Conservation (phyloP, 2,329 filamentous ascomycete species). For the Westerdykella sp. region DNA sequence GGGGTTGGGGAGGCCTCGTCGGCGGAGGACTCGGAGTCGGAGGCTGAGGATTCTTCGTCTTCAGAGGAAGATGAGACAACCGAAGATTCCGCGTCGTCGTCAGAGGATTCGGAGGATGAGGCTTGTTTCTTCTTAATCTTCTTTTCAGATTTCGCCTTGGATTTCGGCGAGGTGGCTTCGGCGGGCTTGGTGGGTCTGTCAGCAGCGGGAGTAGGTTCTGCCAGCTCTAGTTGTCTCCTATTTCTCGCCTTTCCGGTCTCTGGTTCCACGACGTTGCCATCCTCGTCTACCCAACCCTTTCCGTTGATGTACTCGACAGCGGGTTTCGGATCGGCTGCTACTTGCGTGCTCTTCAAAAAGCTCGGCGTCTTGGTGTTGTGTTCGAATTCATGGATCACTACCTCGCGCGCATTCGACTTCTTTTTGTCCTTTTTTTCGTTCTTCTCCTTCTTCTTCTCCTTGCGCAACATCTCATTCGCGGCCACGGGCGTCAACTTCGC, state of each 20-base stretch:
- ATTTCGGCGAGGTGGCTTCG: constrained; percentile 6
- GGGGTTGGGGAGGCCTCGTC: constrained; percentile 14
- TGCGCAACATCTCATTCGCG: constrained; percentile 28
- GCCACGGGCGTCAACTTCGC: constrained; percentile 57
- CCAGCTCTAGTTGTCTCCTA: constrained; percentile 28
- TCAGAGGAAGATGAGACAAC: constrained; percentile 34
- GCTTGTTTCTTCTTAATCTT: constrained; percentile 16
- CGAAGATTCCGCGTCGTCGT: constrained; percentile 23
- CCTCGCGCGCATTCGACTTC: constrained; percentile 43
- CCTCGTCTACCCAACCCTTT: constrained; percentile 79
- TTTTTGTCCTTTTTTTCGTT: constrained; percentile 58
- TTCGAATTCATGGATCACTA: constrained; percentile 81
- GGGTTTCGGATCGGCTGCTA: constrained; percentile 41
- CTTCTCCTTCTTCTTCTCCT: constrained; percentile 43
- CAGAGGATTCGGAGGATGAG: constrained; percentile 19
- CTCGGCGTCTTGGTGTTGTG: constrained; percentile 76
- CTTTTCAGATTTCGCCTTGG: constrained; percentile 12
- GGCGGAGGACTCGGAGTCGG: constrained; percentile 18
- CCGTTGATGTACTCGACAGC: constrained; percentile 68
- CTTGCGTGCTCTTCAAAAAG: constrained; percentile 61
- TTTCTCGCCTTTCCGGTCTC: constrained; percentile 35
- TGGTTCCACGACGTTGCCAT: constrained; percentile 67
- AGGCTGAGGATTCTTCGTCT: constrained; percentile 17
- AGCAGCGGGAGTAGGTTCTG: constrained; percentile 11
- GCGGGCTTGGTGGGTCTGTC: constrained; percentile 9